Evolutionary conservation across 148 eudicot genomes (phyloP).

Genomic region (Rhododendron mucronatum): DNA sequence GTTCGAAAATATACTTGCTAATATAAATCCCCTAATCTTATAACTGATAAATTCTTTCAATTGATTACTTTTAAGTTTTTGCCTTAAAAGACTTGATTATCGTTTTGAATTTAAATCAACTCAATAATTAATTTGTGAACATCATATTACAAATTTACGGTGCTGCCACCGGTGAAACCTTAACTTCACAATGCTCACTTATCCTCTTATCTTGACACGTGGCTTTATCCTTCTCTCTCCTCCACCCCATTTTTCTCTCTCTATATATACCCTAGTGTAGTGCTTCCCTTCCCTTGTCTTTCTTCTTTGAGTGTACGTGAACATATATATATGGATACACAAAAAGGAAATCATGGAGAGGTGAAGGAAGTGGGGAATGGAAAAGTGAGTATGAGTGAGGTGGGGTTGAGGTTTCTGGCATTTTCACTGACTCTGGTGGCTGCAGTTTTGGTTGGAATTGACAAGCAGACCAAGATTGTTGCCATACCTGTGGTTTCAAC

Average conservation of each 20-base stretch:
- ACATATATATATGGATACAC: background rate
- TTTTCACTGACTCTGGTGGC: constrained; percentile 46
- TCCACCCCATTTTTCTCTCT: background rate
- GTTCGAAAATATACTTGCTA: too few relatives aligned
- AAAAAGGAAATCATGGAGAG: background rate
- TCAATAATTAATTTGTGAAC: too few relatives aligned
- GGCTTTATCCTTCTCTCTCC: background rate
- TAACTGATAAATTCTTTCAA: too few relatives aligned
- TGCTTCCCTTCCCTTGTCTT: background rate
- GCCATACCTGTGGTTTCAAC: constrained; percentile 37
- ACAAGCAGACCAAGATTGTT: constrained; percentile 53
- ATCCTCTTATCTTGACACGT: background rate
- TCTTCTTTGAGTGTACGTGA: background rate
- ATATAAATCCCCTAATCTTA: too few relatives aligned
- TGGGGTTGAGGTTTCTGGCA: constrained; percentile 46
- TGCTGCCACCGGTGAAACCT: too few relatives aligned
- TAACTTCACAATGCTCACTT: too few relatives aligned
- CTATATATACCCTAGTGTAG: background rate
- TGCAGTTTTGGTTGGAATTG: constrained; percentile 53
- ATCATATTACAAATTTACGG: too few relatives aligned
- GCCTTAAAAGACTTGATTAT: too few relatives aligned
- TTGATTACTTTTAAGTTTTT: too few relatives aligned
- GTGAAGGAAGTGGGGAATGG: background rate
- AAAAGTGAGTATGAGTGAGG: constrained; percentile 18
- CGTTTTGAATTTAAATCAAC: too few relatives aligned